These are phyloP conservation scores for Irpex rosettiformis DNA, from an alignment of 1,284 basidiomycete species.

Conservation along the genomic window DNA sequence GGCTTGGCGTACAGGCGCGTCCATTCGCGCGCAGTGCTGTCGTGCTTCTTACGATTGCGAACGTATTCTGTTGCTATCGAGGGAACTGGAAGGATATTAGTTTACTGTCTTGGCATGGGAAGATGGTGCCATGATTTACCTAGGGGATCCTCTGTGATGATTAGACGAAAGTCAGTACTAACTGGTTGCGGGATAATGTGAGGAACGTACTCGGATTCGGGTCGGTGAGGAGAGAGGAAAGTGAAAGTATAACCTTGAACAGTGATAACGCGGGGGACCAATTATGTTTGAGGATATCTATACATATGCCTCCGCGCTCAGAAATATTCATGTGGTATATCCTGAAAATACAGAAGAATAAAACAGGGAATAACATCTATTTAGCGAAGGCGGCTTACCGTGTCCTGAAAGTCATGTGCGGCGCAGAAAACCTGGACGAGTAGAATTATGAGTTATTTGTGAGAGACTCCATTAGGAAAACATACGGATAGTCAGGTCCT, in stretches of 20 bases:
- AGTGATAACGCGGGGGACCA: constrained; percentile 91
- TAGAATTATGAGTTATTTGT: constrained; percentile 10
- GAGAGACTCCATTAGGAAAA: constrained; percentile 16
- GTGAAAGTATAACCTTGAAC: constrained; percentile 87
- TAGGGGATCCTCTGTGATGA: constrained; percentile 68
- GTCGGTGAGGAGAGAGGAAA: constrained; percentile 84
- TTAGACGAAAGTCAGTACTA: not conserved
- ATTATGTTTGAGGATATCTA: constrained; percentile 83
- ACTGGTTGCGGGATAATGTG: not conserved
- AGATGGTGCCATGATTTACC: constrained; percentile 35
- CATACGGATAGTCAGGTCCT: constrained; percentile 81
- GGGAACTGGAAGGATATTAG: constrained; percentile 45
- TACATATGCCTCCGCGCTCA: constrained; percentile 68
- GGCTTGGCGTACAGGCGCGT: constrained; percentile 58
- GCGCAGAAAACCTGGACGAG: constrained; percentile 72
- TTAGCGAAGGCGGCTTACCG: no score
- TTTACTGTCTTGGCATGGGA: not conserved
- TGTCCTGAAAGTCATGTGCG: constrained; percentile 75
- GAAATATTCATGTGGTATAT: constrained; percentile 95
- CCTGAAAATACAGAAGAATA: constrained; percentile 32
- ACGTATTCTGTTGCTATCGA: constrained; percentile 69
- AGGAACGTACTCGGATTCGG: constrained; percentile 79
- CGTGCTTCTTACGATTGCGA: constrained; percentile 60
- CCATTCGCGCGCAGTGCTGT: constrained; percentile 62
- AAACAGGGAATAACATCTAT: not conserved